Evolutionary conservation across 2,329 filamentous ascomycete genomes (phyloP).

Genomic region (Sporothrix curviconia): DNA sequence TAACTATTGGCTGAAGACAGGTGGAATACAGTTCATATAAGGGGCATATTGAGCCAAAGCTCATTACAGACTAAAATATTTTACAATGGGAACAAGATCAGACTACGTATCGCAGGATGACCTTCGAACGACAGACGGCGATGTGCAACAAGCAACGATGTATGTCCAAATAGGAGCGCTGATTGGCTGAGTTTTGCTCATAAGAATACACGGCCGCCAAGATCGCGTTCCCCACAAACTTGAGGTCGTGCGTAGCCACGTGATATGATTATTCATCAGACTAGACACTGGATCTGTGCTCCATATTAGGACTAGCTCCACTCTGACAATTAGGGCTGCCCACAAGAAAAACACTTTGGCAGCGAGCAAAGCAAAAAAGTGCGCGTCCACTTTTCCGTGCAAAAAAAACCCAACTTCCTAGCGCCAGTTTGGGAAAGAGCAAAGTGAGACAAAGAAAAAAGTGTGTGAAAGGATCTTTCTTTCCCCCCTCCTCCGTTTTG

Average conservation of each 20-base stretch:
- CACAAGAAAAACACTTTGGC: background rate
- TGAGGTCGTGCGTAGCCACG: background rate
- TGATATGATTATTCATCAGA: background rate
- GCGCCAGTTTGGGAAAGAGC: background rate
- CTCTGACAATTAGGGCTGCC: background rate
- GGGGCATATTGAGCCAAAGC: no score
- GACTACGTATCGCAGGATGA: no score
- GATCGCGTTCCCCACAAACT: no score
- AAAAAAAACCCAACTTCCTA: constrained; percentile 6
- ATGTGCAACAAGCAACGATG: no score
- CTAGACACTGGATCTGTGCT: no score
- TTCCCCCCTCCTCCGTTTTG: background rate
- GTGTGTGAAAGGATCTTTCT: constrained; percentile 8
- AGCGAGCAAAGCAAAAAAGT: constrained; percentile 12
- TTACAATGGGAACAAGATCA: no score
- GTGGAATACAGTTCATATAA: no score
- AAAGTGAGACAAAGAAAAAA: constrained; percentile 2
- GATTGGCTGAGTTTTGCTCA: background rate
- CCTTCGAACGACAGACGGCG: no score
- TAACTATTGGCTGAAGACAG: no score
- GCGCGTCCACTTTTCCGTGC: constrained; percentile 1
- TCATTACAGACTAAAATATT: no score
- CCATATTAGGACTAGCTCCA: background rate
- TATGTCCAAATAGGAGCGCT: constrained; percentile 3
- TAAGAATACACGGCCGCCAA: no score